phyloP scores from a whole-genome alignment of 2,329 filamentous ascomycete genomes.

The Penicillium sp. region DNA sequence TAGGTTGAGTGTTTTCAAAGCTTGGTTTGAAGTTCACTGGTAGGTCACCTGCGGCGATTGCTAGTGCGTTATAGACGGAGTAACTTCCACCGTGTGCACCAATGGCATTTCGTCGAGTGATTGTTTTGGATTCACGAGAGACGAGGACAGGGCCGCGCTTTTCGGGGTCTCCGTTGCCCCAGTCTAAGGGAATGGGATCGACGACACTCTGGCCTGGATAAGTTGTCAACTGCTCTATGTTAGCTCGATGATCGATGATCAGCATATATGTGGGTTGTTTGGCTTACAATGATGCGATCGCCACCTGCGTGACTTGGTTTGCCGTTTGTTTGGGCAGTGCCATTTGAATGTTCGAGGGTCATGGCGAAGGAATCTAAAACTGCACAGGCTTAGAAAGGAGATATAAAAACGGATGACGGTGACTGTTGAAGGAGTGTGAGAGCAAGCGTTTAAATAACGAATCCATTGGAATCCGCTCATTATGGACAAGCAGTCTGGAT shows the following conservation, averaged over 20 bases:
- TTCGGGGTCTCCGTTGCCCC: background rate
- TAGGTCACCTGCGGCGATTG: background rate
- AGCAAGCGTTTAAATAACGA: background rate
- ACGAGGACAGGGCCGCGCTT: background rate
- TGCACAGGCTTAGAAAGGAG: background rate
- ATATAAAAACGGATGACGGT: background rate
- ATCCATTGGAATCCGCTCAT: background rate
- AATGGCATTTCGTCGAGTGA: background rate
- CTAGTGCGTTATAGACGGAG: background rate
- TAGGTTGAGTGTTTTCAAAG: background rate
- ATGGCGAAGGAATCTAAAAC: background rate
- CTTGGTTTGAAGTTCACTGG: background rate
- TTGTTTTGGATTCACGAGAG: background rate
- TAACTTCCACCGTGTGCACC: background rate
- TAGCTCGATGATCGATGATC: background rate
- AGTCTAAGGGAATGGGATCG: background rate
- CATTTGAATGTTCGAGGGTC: background rate
- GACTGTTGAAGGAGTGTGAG: background rate
- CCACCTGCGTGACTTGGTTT: background rate
- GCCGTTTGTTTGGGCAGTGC: background rate
- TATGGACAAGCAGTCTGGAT: background rate
- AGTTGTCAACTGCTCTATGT: background rate
- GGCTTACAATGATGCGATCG: background rate
- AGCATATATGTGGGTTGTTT: accelerated
- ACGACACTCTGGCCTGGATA: background rate